Evolutionary conservation across 768 basidiomycete species (phyloP), one percentile per base, ranked within the genome.

Genomic region (Hygrocybe punicea): DNA sequence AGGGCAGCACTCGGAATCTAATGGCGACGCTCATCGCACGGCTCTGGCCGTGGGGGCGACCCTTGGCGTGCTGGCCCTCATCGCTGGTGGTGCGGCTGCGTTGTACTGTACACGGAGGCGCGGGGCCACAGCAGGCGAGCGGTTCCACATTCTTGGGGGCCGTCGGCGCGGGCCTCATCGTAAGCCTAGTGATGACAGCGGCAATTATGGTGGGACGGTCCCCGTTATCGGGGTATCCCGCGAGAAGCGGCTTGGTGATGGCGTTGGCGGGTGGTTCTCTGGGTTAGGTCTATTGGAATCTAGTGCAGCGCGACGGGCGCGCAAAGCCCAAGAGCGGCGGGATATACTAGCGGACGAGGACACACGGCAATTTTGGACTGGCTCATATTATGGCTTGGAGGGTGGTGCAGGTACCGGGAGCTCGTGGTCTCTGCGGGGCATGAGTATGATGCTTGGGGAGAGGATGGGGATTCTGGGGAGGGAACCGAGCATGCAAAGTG

Each of bases 271-370:
- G 60, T 50, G 39, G 56, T 9, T 51, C 60, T 21, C 60, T 52
- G 54, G 48, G 3, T 17, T 52, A 10, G 57, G 40, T 7, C 23
- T 51, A 1, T 42, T 59, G 17, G 45, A 51, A 16, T 53, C 46
- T 37, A 46, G 34, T 21, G 33, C 49, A 24, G 53, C 69, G 46
- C 66, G 65, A 37, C 66, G 59, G 36, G 57, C 63, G 21, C 61
- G 66, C 47, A 63, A 67, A 57, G 54, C 66, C 51, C 60, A 63
- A 21, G 62, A 75, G 53, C 77, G 89, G 29, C 77, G 80, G 29
- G 87, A 91, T 65, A 90, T 91, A 81, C 79, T 91, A 34, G 87
- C 83, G 3, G 88, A 92, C 54, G 89, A 91, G 69, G 89, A 91
- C 62, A 75, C 78, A 2, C 75, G 77, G 8, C 78, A 82, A 14